A percentile compares a stretch with the other conserved stretches of the same genome.
Evolutionary conservation across 345 rosid genomes (phyloP).

Genomic region (Raphanus sativus): DNA sequence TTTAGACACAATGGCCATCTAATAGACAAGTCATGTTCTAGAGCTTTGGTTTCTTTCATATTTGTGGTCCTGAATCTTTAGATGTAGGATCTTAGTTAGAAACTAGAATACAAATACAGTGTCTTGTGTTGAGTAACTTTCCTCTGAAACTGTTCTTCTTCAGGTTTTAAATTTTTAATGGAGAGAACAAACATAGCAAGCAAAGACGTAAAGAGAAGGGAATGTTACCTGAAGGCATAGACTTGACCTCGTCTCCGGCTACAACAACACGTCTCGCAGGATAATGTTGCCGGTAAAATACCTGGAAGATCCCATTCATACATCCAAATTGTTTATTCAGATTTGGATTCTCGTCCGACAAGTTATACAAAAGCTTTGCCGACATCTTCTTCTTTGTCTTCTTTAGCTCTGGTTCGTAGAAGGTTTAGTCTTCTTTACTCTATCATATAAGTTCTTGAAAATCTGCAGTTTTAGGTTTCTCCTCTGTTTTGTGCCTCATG

Average conservation of each 20-base stretch:
- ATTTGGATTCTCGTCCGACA: constrained; percentile 74
- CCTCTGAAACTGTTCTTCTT: neutral
- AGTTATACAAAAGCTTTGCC: constrained; percentile 54
- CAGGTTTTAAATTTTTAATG: neutral
- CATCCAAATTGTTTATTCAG: constrained; percentile 83
- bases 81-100: constrained; percentile 32
- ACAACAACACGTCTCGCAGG: constrained; percentile 47
- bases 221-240: constrained; percentile 54
- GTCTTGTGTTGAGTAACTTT: constrained; percentile 10
- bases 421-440: neutral
- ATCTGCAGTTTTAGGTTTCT: neutral
- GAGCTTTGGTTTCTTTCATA: constrained; percentile 28
- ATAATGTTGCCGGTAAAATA: constrained; percentile 69
- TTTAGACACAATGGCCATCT: constrained; percentile 4
- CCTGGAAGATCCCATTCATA: constrained; percentile 80
- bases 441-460: constrained; percentile 23
- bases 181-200: neutral
- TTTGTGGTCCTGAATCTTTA: constrained; percentile 33
- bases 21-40: constrained; percentile 26
- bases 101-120: constrained; percentile 37
- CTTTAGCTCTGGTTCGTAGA: constrained; percentile 12
- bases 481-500: constrained; percentile 15
- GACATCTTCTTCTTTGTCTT: constrained; percentile 50
- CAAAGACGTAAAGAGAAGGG: neutral
- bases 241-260: constrained; percentile 42